Percentiles rank a stretch among this genome's conserved stretches.
Conservation (phyloP, 2,329 filamentous ascomycete species). For the Pestalotiopsis sp. region DNA sequence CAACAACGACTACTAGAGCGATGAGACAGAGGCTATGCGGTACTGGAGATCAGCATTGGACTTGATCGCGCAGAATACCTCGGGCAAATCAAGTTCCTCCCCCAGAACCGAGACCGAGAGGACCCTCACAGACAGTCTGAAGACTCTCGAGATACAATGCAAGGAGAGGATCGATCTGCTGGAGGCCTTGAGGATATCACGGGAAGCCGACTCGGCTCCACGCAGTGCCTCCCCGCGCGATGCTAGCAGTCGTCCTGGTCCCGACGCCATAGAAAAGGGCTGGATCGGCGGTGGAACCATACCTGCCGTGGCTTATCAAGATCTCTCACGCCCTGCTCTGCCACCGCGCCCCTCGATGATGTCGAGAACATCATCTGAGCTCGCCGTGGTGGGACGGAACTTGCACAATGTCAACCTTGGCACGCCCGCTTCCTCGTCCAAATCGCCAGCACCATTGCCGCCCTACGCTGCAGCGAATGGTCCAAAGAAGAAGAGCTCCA, state of each 20-base stretch:
- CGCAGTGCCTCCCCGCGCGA: slow-evolving; percentile 29
- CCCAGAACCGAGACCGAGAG: slow-evolving; percentile 83
- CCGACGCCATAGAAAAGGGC: slow-evolving; percentile 42
- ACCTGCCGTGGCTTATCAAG: slow-evolving; percentile 76
- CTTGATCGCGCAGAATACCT: slow-evolving; percentile 85
- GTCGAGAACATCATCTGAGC: slow-evolving; percentile 56
- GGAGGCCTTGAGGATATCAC: slow-evolving; percentile 75
- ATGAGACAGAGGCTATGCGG: slow-evolving; percentile 86
- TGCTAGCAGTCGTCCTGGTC: slow-evolving; percentile 18
- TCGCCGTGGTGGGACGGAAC: slow-evolving; percentile 40
- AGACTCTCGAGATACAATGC: slow-evolving; percentile 85
- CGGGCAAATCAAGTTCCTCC: slow-evolving; percentile 70
- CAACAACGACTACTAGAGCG: slow-evolving; percentile 60
- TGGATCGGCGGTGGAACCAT: slow-evolving; percentile 84
- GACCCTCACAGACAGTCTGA: slow-evolving; percentile 78
- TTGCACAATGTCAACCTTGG: slow-evolving; percentile 24
- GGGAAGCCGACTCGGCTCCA: slow-evolving; percentile 43
- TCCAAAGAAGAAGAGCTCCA: slow-evolving; percentile 40
- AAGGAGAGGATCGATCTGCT: slow-evolving; percentile 91
- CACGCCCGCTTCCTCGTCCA: slow-evolving; percentile 29
- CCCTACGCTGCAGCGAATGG: slow-evolving; percentile 32
- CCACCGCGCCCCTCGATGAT: slow-evolving; percentile 61
- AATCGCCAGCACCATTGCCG: slow-evolving; percentile 28
- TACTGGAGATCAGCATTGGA: slow-evolving; percentile 90
- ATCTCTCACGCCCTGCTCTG: slow-evolving; percentile 72